Base-by-base conservation (phyloP, 2,329 filamentous ascomycete species). In the Ophiostoma sp. region DNA sequence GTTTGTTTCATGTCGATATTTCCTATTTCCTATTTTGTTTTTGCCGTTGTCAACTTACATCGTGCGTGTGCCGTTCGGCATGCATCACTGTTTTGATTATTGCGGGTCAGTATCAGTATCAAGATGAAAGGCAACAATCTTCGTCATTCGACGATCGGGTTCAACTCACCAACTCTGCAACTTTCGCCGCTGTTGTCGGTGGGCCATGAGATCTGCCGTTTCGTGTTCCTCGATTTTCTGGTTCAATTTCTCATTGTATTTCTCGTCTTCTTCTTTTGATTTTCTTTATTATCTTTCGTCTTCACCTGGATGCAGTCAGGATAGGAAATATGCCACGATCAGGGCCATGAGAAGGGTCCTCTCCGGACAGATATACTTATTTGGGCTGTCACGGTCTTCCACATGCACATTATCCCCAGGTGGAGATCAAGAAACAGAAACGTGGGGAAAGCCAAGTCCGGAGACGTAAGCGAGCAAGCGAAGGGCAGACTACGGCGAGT, bases 31-130 rank as follows among this genome's bases (percentile, higher is more conserved):
- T 25, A 45, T 48, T 68, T 33, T 39, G 22, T 48, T 7, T 19
- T 45, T 63, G 9, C 15, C 22, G 15, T 9, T 36, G 5, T 22
- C 17, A 2, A 69, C 71, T 72, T 69, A 72, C 71, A 72, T 25
- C 48, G 25, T 22, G 71, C 63, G 22, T 72, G 71, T 36, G 71
- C 71, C 45, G 63, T n/a, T 36, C 71, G 63, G n/a, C 71, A 72
- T 25, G 33, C 50, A 15, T 72, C 71, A 25, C 71, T 64, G 57
- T 39, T 22, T 72, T 22, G 6, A 12, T 39, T 55, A 70, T 57
- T 39, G 31, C 19, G 28, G 50, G 50, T 70, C 68, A 70, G 68
- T 19, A 33, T n/a, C 48, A n/a, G n/a, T n/a, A 36, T n/a, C 66
- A 12, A 69, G 5, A 22, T 6, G 11, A 12, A 33, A 69, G 19